Base-by-base conservation (phyloP, 805 yeast genomes). In the Tetrapisispora taiwanensis region DNA sequence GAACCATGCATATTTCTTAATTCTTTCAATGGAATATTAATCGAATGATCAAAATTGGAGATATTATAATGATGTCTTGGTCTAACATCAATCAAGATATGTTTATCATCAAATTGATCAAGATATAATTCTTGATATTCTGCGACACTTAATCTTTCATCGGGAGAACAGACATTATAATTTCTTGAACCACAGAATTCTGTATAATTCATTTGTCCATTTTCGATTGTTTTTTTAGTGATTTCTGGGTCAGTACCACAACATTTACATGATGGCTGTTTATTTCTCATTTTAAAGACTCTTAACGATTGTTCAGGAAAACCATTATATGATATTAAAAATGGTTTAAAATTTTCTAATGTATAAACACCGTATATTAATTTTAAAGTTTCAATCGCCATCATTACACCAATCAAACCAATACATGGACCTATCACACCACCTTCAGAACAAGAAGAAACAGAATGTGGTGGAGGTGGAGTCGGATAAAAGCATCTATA, bases 351-450 rank as follows among this genome's bases (percentile, higher is more conserved):
- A 39, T 66, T 71, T 0, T 71, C 73, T 1, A 44, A 32, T 0
- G 68, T 63, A 52, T 85, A 84, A 31, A 64, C 67, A 0, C 73
- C 79, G 2, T 81, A 69, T 2, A 86, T 55, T 7, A 90, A 69
- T 58, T 90, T 89, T 22, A 94, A 72, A 0, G 95, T 72, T 55
- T 92, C 98, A 18, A 83, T 65, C 0, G 96, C 95, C 84, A 92
- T 90, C 71, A 84, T 72, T 0, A 79, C 70, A 9, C 98, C 99
- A 58, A 90, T 77, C 1, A 87, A 54, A 0, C 98, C 99, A 44
- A 92, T 94, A n/a, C 89, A 92, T 0, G 97, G 95, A 0, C 98
- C 98, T 22, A 92, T 62, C 0, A 90, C 94, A 5, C 97, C 97
- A 3, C 95, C 95, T 62, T 88, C 97, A 13, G 84, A 76, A 55